Base-by-base conservation (phyloP, 805 yeast species). In the Candida glaebosa region DNA sequence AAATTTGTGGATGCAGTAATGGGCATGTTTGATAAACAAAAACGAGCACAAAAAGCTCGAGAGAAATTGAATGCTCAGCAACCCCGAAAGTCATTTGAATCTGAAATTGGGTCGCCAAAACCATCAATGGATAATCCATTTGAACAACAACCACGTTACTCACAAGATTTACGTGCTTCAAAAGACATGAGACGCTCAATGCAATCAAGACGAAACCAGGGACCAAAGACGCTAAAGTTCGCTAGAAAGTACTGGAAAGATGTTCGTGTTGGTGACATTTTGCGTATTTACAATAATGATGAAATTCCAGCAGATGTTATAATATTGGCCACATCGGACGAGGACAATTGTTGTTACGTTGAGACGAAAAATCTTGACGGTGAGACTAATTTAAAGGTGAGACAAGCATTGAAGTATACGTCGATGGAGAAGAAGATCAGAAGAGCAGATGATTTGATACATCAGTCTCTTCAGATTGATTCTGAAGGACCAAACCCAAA, bases 401-500 rank as follows among this genome's bases (percentile, higher is more conserved):
- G 82, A 53, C 87, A 83, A 58, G 82, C 90, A 3, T 60, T 86
- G 51, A 81, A 83, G 53, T 78, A 80, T 52, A 75, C 83, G 28
- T 64, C 76, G 12, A 69, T 64, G 25, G 68, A 77, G 12, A 65
- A 71, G 45, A 75, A 70, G 39, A 54, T 69, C 8, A 43, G 41
- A 14, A 53, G 55, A 31, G 73, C 73, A 5, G 69, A 65, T 42
- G 72, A 69, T 44, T 52, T 68, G 34, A 50, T 56, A 31, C 38
- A 49, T 24, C 64, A 78, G 39, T 72, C 71, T 47, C 84, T 84
- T 50, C 77, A 83, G 76, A 63, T 85, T n/a, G 87, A 85, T 50
- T 77, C 85, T 66, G 93, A 86, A 63, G 91, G 89, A 5, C 95
- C 95, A 12, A 88, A 85, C 59, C 76, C 89, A 1, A 84, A 84